These are phyloP conservation scores for Debaryomycetaceae sp. DNA, from an alignment of 1,139 yeast species.

Conservation along the genomic window DNA sequence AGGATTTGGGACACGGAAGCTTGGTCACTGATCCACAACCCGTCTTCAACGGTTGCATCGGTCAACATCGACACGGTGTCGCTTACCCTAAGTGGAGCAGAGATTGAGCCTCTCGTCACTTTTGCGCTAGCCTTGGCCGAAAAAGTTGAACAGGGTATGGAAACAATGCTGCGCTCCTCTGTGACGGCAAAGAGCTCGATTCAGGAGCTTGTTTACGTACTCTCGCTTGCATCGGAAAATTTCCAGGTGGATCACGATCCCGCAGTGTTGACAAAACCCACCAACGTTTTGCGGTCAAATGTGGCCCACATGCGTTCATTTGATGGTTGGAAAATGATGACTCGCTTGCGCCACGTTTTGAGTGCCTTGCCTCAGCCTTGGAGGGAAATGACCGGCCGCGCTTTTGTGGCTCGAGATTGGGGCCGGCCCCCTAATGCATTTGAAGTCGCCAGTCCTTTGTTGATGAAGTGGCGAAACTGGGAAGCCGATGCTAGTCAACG, in stretches of 20 bases:
- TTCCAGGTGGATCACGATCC: conserved; percentile 72
- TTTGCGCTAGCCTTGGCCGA: conserved; percentile 13
- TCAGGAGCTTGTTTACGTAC: conserved; percentile 39
- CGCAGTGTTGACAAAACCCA: conserved; percentile 80
- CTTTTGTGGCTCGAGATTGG: conserved; percentile 15
- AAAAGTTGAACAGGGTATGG: conserved; percentile 13
- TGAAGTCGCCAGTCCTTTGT: conserved; percentile 43
- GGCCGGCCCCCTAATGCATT: conserved; percentile 42
- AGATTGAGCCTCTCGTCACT: conserved; percentile 26
- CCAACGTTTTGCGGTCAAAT: conserved; percentile 64
- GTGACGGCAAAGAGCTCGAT: conserved; percentile 10
- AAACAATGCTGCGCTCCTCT: conserved; percentile 9
- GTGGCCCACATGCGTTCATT: conserved; percentile 66
- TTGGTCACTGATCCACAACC: conserved; percentile 29
- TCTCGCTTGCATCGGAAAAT: conserved; percentile 53
- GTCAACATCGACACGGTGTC: conserved; percentile 21
- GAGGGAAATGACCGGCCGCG: conserved; percentile 18
- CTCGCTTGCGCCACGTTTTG: conserved; percentile 66
- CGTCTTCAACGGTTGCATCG: conserved; percentile 19
- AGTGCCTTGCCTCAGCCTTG: conserved; percentile 49
- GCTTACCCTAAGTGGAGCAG: conserved; percentile 20
- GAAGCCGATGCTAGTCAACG: conserved; percentile 45
- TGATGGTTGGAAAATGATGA: conserved; percentile 80
- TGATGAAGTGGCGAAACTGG: conserved; percentile 88
- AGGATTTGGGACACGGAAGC: conserved; percentile 22